Evolutionary conservation across 768 basidiomycete species (phyloP), one percentile per base, ranked within the genome.

Genomic region (Strobilomyces dryophilus): DNA sequence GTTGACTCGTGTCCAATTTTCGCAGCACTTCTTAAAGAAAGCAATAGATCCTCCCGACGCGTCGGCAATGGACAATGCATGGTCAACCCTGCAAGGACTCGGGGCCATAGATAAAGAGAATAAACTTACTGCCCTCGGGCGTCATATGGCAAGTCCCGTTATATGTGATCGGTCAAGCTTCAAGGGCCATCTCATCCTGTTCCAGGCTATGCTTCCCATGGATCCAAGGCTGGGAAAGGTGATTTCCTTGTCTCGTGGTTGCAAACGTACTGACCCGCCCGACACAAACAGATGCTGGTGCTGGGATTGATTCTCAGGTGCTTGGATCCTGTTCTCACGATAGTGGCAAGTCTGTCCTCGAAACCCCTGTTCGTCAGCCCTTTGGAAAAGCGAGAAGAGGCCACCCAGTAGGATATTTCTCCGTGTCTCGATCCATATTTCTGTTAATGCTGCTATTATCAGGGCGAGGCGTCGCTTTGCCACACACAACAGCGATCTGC

Each of bases 181-280:
- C 7, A 14, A 43, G 9, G 11, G 2, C 3, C 42, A 10, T 35
- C 45, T 57, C 34, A 52, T 43, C 8, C n/a, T 41, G 49, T 24
- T 53, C 12, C 60, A 93, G 89, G 79, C 89, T 3, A 79, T 85
- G 70, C 77, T 97, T n/a, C 94, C 94, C 1, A 73, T 95, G 14
- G 95, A 98, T 69, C 73, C 95, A 10, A 79, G 92, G 37, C 77
- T 98, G 26, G 91, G 83, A 8, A 98, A 97, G 77, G 89, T 88
- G 24, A 40, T 51, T 11, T 42, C 37, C 10, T 10, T 3, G 7
- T 15, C n/a, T 49, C 15, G 39, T 1, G 31, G 17, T 24, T 36
- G 48, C 6, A 34, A 44, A 20, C 15, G 47, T 21, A 42, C 51
- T 62, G 41, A 56, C 21, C n/a, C 24, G 24, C 24, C 4, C 24